These are phyloP conservation scores for Discostella stelligera DNA, from an alignment of 352 stramenopile genomes.

Conservation along the genomic window DNA sequence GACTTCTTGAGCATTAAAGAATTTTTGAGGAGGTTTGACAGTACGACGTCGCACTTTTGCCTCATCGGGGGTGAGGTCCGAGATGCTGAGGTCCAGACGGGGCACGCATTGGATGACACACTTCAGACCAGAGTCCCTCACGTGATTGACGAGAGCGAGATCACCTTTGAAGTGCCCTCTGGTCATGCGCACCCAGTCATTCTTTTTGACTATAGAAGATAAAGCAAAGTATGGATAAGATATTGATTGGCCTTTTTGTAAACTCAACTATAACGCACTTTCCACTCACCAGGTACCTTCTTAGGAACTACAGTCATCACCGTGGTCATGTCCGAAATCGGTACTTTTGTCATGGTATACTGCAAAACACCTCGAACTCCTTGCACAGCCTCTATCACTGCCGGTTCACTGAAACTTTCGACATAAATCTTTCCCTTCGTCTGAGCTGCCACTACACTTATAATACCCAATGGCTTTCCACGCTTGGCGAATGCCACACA, in stretches of 20 bases:
- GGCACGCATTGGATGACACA: slow-evolving; percentile 82
- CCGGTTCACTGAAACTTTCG: slow-evolving; percentile 81
- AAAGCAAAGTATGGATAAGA: slow-evolving; percentile 4
- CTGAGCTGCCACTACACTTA: slow-evolving; percentile 70
- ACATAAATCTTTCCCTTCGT: slow-evolving; percentile 84
- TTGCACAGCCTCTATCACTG: slow-evolving; percentile 79
- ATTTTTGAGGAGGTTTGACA: slow-evolving; percentile 79
- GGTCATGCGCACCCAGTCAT: slow-evolving; percentile 83
- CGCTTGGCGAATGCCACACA: slow-evolving; percentile 73
- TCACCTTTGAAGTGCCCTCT: slow-evolving; percentile 83
- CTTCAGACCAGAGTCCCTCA: slow-evolving; percentile 81
- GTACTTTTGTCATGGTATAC: slow-evolving; percentile 78
- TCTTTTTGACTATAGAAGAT: slow-evolving; percentile 74
- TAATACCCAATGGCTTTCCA: slow-evolving; percentile 79
- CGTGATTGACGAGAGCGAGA: slow-evolving; percentile 78
- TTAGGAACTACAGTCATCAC: slow-evolving; percentile 81
- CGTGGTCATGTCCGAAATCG: slow-evolving; percentile 83
- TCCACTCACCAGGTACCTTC: slow-evolving; percentile 75
- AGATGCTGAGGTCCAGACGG: slow-evolving; percentile 75
- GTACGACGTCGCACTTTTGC: slow-evolving; percentile 71
- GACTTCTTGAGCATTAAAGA: slow-evolving; percentile 82
- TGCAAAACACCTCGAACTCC: slow-evolving; percentile 78
- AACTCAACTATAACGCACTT: not conserved
- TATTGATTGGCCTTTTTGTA: not conserved
- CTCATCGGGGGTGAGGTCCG: slow-evolving; percentile 72